A percentile compares a stretch with the other conserved stretches of the same genome.
Evolutionary conservation across 805 yeast genomes (phyloP).

Genomic region (Spathaspora boniae): DNA sequence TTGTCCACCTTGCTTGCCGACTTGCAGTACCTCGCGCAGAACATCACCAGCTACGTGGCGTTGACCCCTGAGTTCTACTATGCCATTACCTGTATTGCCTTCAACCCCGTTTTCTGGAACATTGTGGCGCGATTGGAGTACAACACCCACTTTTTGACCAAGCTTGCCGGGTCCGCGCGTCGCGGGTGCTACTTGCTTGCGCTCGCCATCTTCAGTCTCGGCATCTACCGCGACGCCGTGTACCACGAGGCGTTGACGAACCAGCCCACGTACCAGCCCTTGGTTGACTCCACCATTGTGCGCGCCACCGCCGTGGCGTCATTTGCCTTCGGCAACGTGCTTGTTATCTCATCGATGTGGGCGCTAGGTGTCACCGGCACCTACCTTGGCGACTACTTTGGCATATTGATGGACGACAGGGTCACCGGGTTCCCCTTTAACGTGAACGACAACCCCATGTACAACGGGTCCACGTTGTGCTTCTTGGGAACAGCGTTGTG

Average conservation of each 20-base stretch:
- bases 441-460: slow-evolving; percentile 92
- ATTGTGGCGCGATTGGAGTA: slow-evolving; percentile 85
- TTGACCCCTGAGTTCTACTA: slow-evolving; percentile 19
- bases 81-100: slow-evolving; percentile 67
- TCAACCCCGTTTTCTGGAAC: slow-evolving; percentile 97
- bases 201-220: slow-evolving; percentile 75
- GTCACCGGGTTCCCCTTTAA: slow-evolving; percentile 94
- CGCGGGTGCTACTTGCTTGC: slow-evolving; percentile 87
- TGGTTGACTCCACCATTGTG: slow-evolving; percentile 37
- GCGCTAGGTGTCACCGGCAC: slow-evolving; percentile 94
- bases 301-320: slow-evolving; percentile 50
- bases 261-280: slow-evolving; percentile 65
- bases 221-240: slow-evolving; percentile 74
- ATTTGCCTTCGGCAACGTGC: slow-evolving; percentile 70
- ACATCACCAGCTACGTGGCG: slow-evolving; percentile 19
- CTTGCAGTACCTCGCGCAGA: slow-evolving; percentile 16
- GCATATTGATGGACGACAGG: slow-evolving; percentile 86
- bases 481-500: slow-evolving; percentile 88
- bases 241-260: slow-evolving; percentile 65
- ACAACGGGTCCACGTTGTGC: slow-evolving; percentile 84
- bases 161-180: slow-evolving; percentile 55
- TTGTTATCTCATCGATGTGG: slow-evolving; percentile 85
- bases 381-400: slow-evolving; percentile 95
- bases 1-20: slow-evolving; percentile 11
- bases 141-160: slow-evolving; percentile 71